These are phyloP conservation scores for Suillus brevipes DNA, from an alignment of 768 basidiomycete species.

Conservation along the genomic window DNA sequence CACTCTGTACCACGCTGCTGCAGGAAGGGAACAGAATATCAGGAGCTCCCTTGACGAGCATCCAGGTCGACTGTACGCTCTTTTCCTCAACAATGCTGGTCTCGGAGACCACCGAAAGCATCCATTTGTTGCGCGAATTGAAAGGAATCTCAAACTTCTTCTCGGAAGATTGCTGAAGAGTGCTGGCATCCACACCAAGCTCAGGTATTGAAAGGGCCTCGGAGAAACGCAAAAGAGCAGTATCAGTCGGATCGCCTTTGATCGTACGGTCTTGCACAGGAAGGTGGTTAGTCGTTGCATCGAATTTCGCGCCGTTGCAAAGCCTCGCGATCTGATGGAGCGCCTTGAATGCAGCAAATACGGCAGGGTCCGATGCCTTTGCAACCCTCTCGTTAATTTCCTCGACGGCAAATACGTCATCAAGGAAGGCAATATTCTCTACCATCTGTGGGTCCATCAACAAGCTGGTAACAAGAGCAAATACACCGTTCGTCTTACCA, in stretches of 20 bases:
- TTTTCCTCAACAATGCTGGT: slow-evolving; percentile 6
- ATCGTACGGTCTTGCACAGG: slow-evolving; percentile 21
- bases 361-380: slow-evolving; percentile 10
- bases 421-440: slow-evolving; percentile 32
- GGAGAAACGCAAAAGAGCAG: slow-evolving; percentile 45
- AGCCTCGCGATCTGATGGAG: slow-evolving; percentile 41
- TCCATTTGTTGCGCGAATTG: slow-evolving; percentile 51
- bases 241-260: slow-evolving; percentile 46
- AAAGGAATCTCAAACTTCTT: slow-evolving; percentile 31
- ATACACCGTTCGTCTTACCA: slow-evolving; percentile 25
- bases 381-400: slow-evolving; percentile 15
- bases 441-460: slow-evolving; percentile 23
- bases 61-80: slow-evolving; percentile 16
- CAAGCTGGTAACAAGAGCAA: neutral
- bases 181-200: slow-evolving; percentile 12
- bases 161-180: neutral
- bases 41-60: slow-evolving; percentile 53
- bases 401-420: slow-evolving; percentile 16
- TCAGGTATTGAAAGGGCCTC: slow-evolving; percentile 19
- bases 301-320: slow-evolving; percentile 53
- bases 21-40: slow-evolving; percentile 44
- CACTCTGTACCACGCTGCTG: slow-evolving; percentile 22
- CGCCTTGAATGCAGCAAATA: slow-evolving; percentile 20
- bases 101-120: slow-evolving; percentile 40
- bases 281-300: slow-evolving; percentile 16